phyloP scores from a whole-genome alignment of 129 eudicot species.

The Oenanthe sinensis region DNA sequence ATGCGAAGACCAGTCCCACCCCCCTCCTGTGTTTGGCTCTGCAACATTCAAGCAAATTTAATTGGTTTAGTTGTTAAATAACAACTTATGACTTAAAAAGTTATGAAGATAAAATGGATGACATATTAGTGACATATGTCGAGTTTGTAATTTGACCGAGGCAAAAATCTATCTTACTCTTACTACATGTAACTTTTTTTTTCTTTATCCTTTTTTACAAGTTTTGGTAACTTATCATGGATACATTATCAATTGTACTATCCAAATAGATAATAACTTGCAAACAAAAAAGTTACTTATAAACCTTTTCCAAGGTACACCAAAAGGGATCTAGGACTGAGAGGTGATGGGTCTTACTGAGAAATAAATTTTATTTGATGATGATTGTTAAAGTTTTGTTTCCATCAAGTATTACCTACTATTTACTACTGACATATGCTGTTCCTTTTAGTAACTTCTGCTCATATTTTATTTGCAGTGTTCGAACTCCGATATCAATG shows the following conservation, averaged over 20 bases:
- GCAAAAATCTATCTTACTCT: not conserved
- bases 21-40: not conserved
- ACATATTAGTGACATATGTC: not conserved
- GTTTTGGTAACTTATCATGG: not conserved
- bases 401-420: not conserved
- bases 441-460: constrained; percentile 1
- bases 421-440: not conserved
- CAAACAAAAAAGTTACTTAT: not conserved
- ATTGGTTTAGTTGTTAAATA: no score
- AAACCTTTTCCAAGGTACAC: not conserved
- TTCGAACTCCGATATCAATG: constrained; percentile 97
- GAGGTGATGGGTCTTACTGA: not conserved
- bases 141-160: not conserved
- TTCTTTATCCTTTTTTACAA: not conserved
- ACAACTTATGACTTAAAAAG: not conserved
- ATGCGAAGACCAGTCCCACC: not conserved
- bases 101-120: not conserved
- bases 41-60: not conserved
- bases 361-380: not conserved
- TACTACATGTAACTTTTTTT: not conserved
- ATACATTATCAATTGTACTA: not conserved
- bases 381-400: not conserved
- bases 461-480: constrained; percentile 56
- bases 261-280: not conserved
- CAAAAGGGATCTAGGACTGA: not conserved